Evolutionary conservation across 208 protist species (phyloP).

Genomic region (Phytomonas sp.): DNA sequence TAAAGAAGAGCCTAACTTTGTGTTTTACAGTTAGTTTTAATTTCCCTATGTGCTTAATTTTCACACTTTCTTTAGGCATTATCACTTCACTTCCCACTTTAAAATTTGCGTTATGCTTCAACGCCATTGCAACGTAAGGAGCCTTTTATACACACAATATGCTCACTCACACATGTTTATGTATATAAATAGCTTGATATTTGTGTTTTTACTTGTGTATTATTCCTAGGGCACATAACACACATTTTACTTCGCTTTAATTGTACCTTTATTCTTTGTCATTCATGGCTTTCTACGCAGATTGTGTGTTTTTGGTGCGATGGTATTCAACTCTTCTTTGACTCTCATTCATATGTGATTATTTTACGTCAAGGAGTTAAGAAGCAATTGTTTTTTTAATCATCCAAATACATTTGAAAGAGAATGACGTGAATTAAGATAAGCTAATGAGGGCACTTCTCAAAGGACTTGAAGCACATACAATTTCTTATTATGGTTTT

Average conservation of each 20-base stretch:
- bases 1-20: background rate
- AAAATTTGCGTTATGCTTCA: background rate
- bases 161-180: constrained; percentile 9
- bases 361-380: background rate
- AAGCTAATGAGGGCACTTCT: background rate
- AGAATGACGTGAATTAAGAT: background rate
- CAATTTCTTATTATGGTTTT: background rate
- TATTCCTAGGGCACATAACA: background rate
- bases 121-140: background rate
- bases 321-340: background rate
- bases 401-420: background rate
- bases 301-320: background rate
- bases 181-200: constrained; percentile 1
- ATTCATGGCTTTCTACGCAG: background rate
- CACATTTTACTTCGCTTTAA: background rate
- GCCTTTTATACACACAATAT: constrained; percentile 4
- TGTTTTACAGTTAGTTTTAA: background rate
- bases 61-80: constrained; percentile 9
- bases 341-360: background rate
- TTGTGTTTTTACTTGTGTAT: background rate
- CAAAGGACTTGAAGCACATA: background rate
- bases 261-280: background rate
- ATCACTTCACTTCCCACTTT: background rate
- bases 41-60: background rate
- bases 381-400: background rate